phyloP scores from a whole-genome alignment of 2,329 filamentous ascomycete species.

The Rhynchosporium agropyri region DNA sequence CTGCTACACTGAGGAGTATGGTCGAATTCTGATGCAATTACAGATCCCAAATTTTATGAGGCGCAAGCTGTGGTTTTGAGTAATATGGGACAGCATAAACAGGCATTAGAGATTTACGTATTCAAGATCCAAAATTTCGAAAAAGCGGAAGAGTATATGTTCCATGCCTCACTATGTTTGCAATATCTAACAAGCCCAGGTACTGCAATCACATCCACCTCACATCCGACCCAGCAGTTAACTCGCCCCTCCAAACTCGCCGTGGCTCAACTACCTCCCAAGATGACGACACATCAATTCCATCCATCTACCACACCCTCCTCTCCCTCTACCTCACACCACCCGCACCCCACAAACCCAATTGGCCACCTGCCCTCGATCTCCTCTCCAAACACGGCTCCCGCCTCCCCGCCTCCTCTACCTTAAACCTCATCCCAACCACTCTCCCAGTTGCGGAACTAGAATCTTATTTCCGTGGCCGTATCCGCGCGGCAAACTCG shows the following conservation, averaged over 20 bases:
- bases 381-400: slow-evolving; percentile 93
- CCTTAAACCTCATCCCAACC: slow-evolving; percentile 82
- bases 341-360: slow-evolving; percentile 69
- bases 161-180: neutral
- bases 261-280: slow-evolving; percentile 44
- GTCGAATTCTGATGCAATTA: slow-evolving; percentile 17
- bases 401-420: slow-evolving; percentile 83
- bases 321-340: slow-evolving; percentile 88
- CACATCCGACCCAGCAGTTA: slow-evolving; percentile 47
- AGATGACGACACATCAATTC: slow-evolving; percentile 56
- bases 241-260: slow-evolving; percentile 41
- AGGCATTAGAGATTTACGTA: slow-evolving; percentile 96
- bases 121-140: slow-evolving; percentile 86
- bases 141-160: slow-evolving; percentile 86
- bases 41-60: slow-evolving; percentile 85
- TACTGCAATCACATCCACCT: slow-evolving; percentile 89
- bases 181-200: slow-evolving; percentile 47
- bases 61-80: slow-evolving; percentile 87
- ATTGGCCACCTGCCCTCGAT: slow-evolving; percentile 77
- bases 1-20: neutral
- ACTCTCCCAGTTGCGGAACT: slow-evolving; percentile 76
- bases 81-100: slow-evolving; percentile 93
- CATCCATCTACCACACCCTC: slow-evolving; percentile 89
- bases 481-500: slow-evolving; percentile 84
- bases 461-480: slow-evolving; percentile 87